Evolutionary conservation across 495 filamentous ascomycete species (phyloP).

Genomic region (Halenospora varia): DNA sequence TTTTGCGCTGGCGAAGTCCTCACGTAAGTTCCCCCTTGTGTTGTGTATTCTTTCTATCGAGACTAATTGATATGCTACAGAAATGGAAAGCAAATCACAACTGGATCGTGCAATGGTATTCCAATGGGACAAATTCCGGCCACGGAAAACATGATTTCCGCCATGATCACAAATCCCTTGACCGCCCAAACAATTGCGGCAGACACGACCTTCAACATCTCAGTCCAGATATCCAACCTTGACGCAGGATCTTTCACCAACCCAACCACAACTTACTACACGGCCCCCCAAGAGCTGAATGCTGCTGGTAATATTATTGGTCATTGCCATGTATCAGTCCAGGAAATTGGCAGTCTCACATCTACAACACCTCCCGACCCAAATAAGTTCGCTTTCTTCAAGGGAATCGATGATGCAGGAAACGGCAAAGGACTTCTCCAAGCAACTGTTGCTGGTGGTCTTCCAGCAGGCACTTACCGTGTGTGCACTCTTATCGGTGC

Average conservation of each 20-base stretch:
- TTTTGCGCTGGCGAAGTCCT: conserved; percentile 62
- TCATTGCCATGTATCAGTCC: conserved; percentile 69
- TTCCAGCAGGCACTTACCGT: conserved; percentile 54
- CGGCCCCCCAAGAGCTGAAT: background rate
- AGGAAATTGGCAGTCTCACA: conserved; percentile 52
- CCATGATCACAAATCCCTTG: conserved; percentile 54
- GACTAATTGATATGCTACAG: no score
- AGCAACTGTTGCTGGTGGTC: conserved; percentile 54
- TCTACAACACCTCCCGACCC: conserved; percentile 53
- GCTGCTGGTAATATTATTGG: conserved; percentile 31
- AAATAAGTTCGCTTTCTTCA: conserved; percentile 64
- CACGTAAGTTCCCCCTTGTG: no score
- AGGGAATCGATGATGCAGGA: conserved; percentile 71
- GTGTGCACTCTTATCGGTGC: conserved; percentile 67
- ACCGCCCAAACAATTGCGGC: conserved; percentile 40
- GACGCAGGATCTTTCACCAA: conserved; percentile 65
- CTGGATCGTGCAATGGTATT: conserved; percentile 71
- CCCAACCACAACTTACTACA: conserved; percentile 29
- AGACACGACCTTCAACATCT: conserved; percentile 53
- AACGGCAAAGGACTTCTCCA: conserved; percentile 56
- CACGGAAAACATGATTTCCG: conserved; percentile 59
- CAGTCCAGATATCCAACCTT: conserved; percentile 56
- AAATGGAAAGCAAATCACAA: conserved; percentile 59
- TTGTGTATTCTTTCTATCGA: no score
- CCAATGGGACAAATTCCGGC: conserved; percentile 70